Evolutionary conservation across 768 basidiomycete genomes (phyloP).

Genomic region (Suillus hirtellus): DNA sequence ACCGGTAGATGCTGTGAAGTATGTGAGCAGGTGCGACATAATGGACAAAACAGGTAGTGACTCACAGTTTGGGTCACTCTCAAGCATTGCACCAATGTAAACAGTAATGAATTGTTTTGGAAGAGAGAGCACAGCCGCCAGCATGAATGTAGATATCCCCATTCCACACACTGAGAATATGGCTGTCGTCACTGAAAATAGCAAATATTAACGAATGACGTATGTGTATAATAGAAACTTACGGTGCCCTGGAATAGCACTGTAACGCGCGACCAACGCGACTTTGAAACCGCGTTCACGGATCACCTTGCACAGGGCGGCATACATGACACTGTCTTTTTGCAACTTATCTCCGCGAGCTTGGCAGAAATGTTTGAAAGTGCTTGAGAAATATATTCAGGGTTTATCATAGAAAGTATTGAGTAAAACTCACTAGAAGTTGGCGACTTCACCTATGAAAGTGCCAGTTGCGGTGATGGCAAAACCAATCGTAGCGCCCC

Average conservation of each 20-base stretch:
- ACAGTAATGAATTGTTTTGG: conserved; percentile 88
- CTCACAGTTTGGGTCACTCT: conserved; percentile 38
- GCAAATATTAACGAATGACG: conserved; percentile 6
- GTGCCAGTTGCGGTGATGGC: conserved; percentile 78
- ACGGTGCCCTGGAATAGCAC: conserved; percentile 86
- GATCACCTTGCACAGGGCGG: conserved; percentile 59
- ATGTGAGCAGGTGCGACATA: neutral
- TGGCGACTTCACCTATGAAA: conserved; percentile 79
- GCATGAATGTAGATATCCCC: conserved; percentile 62
- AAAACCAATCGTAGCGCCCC: conserved; percentile 81
- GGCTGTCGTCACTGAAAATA: conserved; percentile 65
- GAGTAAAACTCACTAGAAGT: conserved; percentile 61
- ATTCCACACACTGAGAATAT: conserved; percentile 85
- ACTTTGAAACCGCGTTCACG: conserved; percentile 83
- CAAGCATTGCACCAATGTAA: conserved; percentile 64
- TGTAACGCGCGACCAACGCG: conserved; percentile 66
- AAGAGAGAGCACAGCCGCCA: conserved; percentile 72
- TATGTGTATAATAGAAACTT: conserved; percentile 23
- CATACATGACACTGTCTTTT: conserved; percentile 44
- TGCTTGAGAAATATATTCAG: conserved; percentile 37
- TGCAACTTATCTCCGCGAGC: conserved; percentile 68
- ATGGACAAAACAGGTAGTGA: neutral
- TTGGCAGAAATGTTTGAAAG: conserved; percentile 77
- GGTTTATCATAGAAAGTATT: neutral
- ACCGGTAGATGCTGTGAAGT: conserved; percentile 25